A percentile compares a stretch with the other conserved stretches of the same genome.
Conservation (phyloP, 768 basidiomycete genomes). For the Leccinum olivaceopallidum region DNA sequence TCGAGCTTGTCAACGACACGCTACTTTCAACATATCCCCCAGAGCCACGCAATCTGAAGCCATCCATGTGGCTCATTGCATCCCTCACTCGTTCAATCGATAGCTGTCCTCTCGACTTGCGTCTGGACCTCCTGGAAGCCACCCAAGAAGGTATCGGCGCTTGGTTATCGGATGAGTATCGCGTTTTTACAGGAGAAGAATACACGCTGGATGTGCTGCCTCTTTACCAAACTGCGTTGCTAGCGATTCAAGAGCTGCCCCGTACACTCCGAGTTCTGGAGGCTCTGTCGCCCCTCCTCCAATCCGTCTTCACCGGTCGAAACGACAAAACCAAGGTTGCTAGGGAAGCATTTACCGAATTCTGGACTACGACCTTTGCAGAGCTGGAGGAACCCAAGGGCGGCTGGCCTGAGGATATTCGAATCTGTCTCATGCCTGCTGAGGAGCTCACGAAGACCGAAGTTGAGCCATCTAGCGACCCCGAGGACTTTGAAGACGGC, state of each 20-base stretch:
- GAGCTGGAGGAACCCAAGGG: conserved; percentile 39
- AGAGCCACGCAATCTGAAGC: conserved; percentile 49
- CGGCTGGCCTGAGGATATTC: conserved; percentile 57
- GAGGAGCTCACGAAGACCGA: conserved; percentile 6
- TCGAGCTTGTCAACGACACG: conserved; percentile 62
- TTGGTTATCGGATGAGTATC: conserved; percentile 66
- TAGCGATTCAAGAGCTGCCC: conserved; percentile 52
- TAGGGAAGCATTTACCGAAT: conserved; percentile 55
- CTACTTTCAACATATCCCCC: conserved; percentile 69
- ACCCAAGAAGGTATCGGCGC: conserved; percentile 54
- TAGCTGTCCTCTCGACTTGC: conserved; percentile 50
- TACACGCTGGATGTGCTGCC: conserved; percentile 61
- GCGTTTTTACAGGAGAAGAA: conserved; percentile 51
- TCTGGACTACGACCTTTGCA: conserved; percentile 58
- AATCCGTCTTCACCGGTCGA: conserved; percentile 57
- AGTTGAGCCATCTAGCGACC: conserved; percentile 26
- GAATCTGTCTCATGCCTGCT: conserved; percentile 31
- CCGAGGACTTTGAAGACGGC: conserved; percentile 23
- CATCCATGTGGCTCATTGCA: conserved; percentile 62
- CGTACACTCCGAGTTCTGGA: conserved; percentile 41
- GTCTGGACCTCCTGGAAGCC: conserved; percentile 44
- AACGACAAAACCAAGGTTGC: conserved; percentile 44
- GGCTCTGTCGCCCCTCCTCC: conserved; percentile 50
- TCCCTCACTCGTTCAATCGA: conserved; percentile 57
- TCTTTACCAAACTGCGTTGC: conserved; percentile 60